Conservation (phyloP, 2,329 filamentous ascomycete genomes). For the Coniochaeta ligniaria region DNA sequence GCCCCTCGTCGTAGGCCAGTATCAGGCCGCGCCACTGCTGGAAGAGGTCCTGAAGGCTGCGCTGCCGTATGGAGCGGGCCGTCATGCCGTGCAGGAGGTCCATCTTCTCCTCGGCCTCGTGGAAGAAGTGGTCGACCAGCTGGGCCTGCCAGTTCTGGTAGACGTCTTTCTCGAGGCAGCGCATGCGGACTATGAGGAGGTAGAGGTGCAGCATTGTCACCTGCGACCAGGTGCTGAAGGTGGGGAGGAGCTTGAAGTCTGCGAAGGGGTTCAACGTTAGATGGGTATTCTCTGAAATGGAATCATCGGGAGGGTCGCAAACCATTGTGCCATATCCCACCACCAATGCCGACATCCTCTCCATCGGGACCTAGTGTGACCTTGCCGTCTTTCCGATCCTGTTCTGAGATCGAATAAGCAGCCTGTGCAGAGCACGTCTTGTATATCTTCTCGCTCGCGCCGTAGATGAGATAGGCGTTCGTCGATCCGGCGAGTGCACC, state of each 20-base stretch:
- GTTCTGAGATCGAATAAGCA: slow-evolving; percentile 67
- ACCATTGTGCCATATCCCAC: slow-evolving; percentile 80
- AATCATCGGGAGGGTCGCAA: slow-evolving; percentile 19
- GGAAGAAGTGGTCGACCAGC: slow-evolving; percentile 92
- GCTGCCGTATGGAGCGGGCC: slow-evolving; percentile 51
- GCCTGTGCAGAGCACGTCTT: slow-evolving; percentile 66
- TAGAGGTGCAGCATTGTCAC: slow-evolving; percentile 97
- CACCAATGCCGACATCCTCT: slow-evolving; percentile 66
- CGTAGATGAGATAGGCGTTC: slow-evolving; percentile 67
- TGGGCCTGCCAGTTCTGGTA: slow-evolving; percentile 79
- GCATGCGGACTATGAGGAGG: slow-evolving; percentile 74
- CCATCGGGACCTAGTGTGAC: slow-evolving; percentile 68
- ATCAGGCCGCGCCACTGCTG: slow-evolving; percentile 86
- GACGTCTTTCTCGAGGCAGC: slow-evolving; percentile 64
- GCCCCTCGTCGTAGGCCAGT: slow-evolving; percentile 76
- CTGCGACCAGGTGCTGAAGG: slow-evolving; percentile 93
- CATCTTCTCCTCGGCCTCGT: slow-evolving; percentile 79
- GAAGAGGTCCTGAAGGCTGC: slow-evolving; percentile 80
- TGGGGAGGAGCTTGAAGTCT: slow-evolving; percentile 76
- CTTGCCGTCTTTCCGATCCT: slow-evolving; percentile 55
- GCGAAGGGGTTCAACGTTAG: slow-evolving; percentile 5
- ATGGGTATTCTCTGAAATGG: background rate
- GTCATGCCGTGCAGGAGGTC: slow-evolving; percentile 68
- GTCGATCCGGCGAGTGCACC: slow-evolving; percentile 4
- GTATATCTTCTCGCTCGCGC: slow-evolving; percentile 71